Conservation (phyloP, 345 rosid genomes). For the Hibiscus trionum region DNA sequence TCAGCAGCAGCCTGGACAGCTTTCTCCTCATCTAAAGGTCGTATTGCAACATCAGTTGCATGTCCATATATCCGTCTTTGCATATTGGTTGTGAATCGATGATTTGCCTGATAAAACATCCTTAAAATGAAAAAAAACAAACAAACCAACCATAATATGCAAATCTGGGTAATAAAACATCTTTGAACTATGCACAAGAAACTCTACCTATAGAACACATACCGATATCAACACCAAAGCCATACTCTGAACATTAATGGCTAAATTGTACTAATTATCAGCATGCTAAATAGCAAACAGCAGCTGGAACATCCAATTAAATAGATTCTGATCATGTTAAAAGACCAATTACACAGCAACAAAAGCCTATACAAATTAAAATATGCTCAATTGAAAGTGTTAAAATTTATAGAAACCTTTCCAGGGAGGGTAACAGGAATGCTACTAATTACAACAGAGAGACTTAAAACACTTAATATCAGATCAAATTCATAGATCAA, state of each 20-base stretch:
- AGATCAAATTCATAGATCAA: no score
- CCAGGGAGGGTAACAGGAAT: no score
- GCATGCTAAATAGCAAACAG: not conserved
- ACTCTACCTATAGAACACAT: not conserved
- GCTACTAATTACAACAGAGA: no score
- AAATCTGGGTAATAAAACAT: not conserved
- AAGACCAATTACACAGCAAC: no score
- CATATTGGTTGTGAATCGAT: constrained; percentile 53
- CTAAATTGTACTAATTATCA: not conserved
- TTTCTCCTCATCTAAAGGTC: constrained; percentile 73
- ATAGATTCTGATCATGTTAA: no score
- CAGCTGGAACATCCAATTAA: no score
- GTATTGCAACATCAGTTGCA: constrained; percentile 57
- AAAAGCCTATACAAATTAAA: not conserved
- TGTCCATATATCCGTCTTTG: constrained; percentile 69
- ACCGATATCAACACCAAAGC: not conserved
- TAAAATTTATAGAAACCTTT: no score
- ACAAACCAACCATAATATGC: no score
- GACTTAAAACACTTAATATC: no score
- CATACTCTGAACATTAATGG: not conserved
- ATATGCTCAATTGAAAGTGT: not conserved
- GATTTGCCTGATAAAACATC: constrained; percentile 49
- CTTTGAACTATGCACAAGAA: not conserved
- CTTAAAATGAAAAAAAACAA: not conserved
- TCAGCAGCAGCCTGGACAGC: constrained; percentile 85